Percentiles rank a stretch among this genome's conserved stretches.
Evolutionary conservation across 2,329 filamentous ascomycete species (phyloP).

Genomic region (Exophiala oligosperma): DNA sequence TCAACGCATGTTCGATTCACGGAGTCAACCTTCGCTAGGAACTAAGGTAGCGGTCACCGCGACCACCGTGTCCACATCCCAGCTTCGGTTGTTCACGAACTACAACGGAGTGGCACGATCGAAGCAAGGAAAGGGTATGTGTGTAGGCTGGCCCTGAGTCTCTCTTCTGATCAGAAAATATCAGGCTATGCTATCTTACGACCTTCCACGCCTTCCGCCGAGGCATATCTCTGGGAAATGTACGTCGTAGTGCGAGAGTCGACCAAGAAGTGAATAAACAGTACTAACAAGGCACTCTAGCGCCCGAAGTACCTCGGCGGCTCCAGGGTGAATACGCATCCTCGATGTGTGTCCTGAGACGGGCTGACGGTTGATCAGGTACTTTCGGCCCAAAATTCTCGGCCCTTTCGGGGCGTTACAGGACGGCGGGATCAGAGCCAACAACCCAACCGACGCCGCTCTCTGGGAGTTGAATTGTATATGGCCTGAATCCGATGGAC

Average conservation of each 20-base stretch:
- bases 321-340: too few relatives aligned
- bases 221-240: conserved; percentile 8
- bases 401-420: conserved; percentile 23
- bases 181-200: conserved; percentile 6
- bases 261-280: not conserved
- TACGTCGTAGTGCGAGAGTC: not conserved
- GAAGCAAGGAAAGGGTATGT: not conserved
- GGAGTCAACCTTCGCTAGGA: not conserved
- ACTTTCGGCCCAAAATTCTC: conserved; percentile 23
- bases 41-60: conserved; percentile 5
- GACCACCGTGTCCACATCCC: conserved; percentile 1
- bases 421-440: conserved; percentile 30
- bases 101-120: conserved; percentile 1
- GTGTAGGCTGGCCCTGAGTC: not conserved
- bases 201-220: not conserved
- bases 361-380: conserved; percentile 11
- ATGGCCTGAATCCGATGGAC: conserved; percentile 25
- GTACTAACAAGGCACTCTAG: too few relatives aligned
- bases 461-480: conserved; percentile 24
- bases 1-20: conserved; percentile 6
- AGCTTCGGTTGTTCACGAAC: conserved; percentile 6
- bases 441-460: conserved; percentile 28
- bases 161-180: not conserved
- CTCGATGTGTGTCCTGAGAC: too few relatives aligned
- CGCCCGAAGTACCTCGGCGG: too few relatives aligned